Base-by-base conservation (phyloP, 805 yeast genomes). In the Isabelozyma rhagii region DNA sequence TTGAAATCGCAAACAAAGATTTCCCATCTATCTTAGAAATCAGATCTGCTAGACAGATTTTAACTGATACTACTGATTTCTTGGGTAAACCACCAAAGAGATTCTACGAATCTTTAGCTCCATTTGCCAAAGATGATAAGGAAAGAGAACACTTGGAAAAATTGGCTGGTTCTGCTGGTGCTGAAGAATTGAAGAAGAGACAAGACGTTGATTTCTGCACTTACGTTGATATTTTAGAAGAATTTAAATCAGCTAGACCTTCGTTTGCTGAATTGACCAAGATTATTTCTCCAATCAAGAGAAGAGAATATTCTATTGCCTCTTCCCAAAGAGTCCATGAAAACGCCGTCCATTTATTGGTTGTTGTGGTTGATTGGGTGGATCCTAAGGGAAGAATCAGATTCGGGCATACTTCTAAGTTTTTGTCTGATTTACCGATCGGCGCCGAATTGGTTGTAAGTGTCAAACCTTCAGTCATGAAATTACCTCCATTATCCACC, bases 261-360 rank as follows among this genome's bases (percentile, higher is more conserved):
- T 60, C 82, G 4, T 74, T 87, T 50, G 78, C 75, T 49, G 90
- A 88, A 21, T 78, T 93, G 59, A 82, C 86, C 36, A 79, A 79
- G 58, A 70, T 93, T 50, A 80, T 93, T 55, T 83, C 96, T 18
- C 92, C 96, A 14, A 79, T 92, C 65, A 93, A 93, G 78, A 87
- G 98, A 77, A 88, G 98, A 77, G 98, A 93, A 72, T 93, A 93
- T 69, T 93, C 97, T 11, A 93, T 93, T 69, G 97, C 98, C 3
- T 92, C 97, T 1, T 92, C 97, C 28, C 98, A 93, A 72, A 89
- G 81, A 67, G 76, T 89, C 62, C 97, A 93, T 71, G 90, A 93
- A 48, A 89, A 88, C 66, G 93, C 91, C 39, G 90, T 93, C 39
- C 97, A 93, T 64, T 74, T 93, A 63, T 80, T 93, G 67, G 84